phyloP scores from a whole-genome alignment of 495 filamentous ascomycete genomes.

The Penicillium chermesinum region DNA sequence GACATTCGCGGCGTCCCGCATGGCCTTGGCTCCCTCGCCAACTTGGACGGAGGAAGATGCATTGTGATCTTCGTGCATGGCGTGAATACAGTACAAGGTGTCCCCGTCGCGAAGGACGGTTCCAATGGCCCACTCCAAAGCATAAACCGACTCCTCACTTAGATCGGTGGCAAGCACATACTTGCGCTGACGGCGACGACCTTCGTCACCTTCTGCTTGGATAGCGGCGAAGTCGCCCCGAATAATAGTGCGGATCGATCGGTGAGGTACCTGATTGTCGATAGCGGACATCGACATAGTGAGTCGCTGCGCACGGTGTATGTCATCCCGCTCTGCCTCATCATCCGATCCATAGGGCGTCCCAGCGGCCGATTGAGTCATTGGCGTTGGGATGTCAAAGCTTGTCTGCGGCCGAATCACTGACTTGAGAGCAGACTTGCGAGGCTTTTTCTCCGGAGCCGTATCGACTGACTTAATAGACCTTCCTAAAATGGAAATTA shows the following conservation, averaged over 20 bases:
- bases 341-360: slow-evolving; percentile 84
- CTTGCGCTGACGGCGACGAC: slow-evolving; percentile 68
- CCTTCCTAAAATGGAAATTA: slow-evolving; percentile 8
- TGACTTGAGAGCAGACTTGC: slow-evolving; percentile 46
- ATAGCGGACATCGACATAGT: slow-evolving; percentile 74
- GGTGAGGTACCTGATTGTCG: slow-evolving; percentile 65
- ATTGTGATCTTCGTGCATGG: slow-evolving; percentile 72
- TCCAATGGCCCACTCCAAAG: slow-evolving; percentile 94
- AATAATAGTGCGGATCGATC: slow-evolving; percentile 80
- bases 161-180: slow-evolving; percentile 92
- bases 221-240: slow-evolving; percentile 77
- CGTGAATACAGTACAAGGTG: slow-evolving; percentile 86
- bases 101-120: slow-evolving; percentile 94
- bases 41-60: slow-evolving; percentile 39
- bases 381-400: slow-evolving; percentile 53
- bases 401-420: slow-evolving; percentile 77
- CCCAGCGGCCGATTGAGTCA: slow-evolving; percentile 56
- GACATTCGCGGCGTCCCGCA: slow-evolving; percentile 65
- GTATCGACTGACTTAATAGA: neutral
- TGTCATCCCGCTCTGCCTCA: slow-evolving; percentile 77
- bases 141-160: slow-evolving; percentile 88
- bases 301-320: slow-evolving; percentile 79
- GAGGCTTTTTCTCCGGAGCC: slow-evolving; percentile 18
- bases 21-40: slow-evolving; percentile 56
- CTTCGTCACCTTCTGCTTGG: slow-evolving; percentile 67